Conservation (phyloP, 768 basidiomycete genomes). For the Lentinus brumalis region DNA sequence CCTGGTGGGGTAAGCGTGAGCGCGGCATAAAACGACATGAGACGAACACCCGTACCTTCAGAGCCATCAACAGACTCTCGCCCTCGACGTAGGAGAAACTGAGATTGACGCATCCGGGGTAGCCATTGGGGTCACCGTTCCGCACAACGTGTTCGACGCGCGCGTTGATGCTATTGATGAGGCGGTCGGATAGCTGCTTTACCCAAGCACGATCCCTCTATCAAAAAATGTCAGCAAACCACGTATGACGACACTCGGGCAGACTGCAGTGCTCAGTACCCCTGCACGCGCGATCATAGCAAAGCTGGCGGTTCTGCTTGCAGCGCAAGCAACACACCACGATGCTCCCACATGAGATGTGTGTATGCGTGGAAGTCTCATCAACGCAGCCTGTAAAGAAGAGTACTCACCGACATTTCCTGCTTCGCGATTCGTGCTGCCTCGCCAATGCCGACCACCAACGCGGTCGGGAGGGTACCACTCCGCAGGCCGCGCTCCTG, state of each 20-base stretch:
- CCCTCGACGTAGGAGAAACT: constrained; percentile 97
- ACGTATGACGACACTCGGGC: constrained; percentile 5
- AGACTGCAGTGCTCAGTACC: constrained; percentile 68
- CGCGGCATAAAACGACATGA: neutral
- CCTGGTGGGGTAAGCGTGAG: constrained; percentile 45
- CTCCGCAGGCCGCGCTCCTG: constrained; percentile 95
- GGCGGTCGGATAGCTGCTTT: constrained; percentile 72
- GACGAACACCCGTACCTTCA: constrained; percentile 65
- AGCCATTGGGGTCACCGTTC: constrained; percentile 90
- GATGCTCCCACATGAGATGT: constrained; percentile 28
- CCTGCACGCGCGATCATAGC: constrained; percentile 81
- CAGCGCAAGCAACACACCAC: constrained; percentile 40
- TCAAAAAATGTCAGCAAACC: constrained; percentile 28
- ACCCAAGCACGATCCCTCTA: constrained; percentile 83
- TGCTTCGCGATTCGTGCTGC: constrained; percentile 88
- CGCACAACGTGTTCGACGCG: constrained; percentile 90
- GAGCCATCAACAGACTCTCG: constrained; percentile 94
- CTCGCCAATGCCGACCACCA: constrained; percentile 93
- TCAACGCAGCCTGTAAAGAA: constrained; percentile 29
- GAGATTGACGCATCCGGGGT: constrained; percentile 94
- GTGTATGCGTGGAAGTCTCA: constrained; percentile 32
- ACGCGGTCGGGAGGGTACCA: constrained; percentile 87
- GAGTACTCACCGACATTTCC: constrained; percentile 86
- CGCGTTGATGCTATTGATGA: constrained; percentile 78
- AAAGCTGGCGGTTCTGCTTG: constrained; percentile 44